Evolutionary conservation across 2,329 filamentous ascomycete species (phyloP), one percentile per base, ranked within the genome.

Genomic region (Trichoderma polysporum): DNA sequence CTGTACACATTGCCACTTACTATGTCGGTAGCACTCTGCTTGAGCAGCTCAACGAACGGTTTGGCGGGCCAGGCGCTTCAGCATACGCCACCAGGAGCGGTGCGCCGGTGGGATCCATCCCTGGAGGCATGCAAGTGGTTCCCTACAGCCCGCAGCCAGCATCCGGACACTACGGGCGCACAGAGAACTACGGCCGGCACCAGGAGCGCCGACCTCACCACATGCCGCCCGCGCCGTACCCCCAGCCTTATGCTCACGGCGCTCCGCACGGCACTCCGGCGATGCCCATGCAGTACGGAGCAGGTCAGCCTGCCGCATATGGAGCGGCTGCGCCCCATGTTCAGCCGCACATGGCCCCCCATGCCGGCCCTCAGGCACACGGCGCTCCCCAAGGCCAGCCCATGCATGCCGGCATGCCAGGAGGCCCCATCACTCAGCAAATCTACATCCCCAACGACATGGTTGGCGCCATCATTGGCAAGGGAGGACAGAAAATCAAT

Each of bases 381-480:
- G 91, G 88, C 64, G 89, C 90, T 63, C 89, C 91, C 59, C 87
- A 88, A 69, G 91, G 92, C 74, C 91, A 92, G 74, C 91, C 92
- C 9, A 90, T 93, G 82, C 88, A 90, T 70, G 88, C 87, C 19
- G 88, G 78, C 52, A 88, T 80, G 85, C 76, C 78, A 5, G 81
- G 79, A 13, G 79, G 80, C 27, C 93, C 94, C 59, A 84, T 98
- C 75, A 99, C 95, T 3, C 95, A 99, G 80, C 95, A 99, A 80
- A 99, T 99, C 72, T 99, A 91, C 82, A 99, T 99, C 74, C 95
- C 95, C 67, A 99, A 99, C 77, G 95, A 99, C 76, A 98, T 99
- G 95, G 95, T 99, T 63, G 95, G 95, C 70, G 95, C 95, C 66
- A 99, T 99, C 74, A 99, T 99, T 74, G 95, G 95, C 75, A 99